These are phyloP conservation scores for Adansonia madagascariensis DNA, from an alignment of 441 rosid species.

Conservation along the genomic window DNA sequence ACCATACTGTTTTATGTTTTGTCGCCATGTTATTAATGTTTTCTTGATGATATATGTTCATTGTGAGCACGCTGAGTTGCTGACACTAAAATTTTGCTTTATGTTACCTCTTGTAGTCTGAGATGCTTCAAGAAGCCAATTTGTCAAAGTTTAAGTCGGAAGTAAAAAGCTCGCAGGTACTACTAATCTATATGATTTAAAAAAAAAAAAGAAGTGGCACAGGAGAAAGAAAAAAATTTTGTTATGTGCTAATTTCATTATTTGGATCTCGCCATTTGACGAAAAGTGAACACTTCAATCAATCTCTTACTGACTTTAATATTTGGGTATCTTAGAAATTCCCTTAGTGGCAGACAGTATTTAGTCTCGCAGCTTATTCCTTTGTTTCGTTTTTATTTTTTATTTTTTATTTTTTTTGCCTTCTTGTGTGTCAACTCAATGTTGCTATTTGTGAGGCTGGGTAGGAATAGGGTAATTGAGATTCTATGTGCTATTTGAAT, in stretches of 20 bases:
- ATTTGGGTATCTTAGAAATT: neutral
- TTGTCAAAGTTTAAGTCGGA: constrained; percentile 83
- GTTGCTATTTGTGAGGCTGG: neutral
- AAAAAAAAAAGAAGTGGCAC: neutral
- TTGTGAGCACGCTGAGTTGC: neutral
- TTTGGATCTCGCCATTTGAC: neutral
- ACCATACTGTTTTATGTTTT: neutral
- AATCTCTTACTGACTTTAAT: neutral
- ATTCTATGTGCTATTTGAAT: neutral
- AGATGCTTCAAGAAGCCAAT: constrained; percentile 79
- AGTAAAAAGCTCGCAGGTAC: constrained; percentile 84
- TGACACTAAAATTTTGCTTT: neutral
- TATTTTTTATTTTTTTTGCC: neutral
- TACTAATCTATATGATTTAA: neutral
- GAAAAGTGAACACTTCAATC: neutral
- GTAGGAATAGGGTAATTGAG: neutral
- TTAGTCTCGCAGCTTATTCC: neutral
- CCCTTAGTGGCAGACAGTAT: too few species aligned
- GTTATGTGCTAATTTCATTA: neutral
- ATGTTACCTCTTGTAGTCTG: constrained; percentile 46
- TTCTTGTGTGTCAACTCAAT: neutral
- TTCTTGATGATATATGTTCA: neutral
- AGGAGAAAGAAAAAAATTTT: neutral
- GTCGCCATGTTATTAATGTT: neutral
- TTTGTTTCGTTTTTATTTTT: neutral